Percentiles rank a stretch among this genome's conserved stretches.
Conservation (phyloP, 129 eudicot genomes). For the Flaveria ramosissima region DNA sequence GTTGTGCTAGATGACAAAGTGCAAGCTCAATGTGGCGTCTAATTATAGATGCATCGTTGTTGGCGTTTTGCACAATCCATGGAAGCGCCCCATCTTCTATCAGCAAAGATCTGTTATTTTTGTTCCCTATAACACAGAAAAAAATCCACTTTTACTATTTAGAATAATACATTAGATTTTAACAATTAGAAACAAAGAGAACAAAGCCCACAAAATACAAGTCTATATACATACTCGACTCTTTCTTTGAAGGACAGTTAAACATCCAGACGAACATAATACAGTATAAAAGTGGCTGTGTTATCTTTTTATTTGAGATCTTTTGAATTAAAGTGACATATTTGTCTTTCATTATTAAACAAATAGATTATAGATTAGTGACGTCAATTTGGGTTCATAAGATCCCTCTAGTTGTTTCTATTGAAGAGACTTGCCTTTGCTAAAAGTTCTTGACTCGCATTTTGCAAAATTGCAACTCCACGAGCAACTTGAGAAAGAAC, state of each 20-base stretch:
- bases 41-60: slow-evolving; percentile 81
- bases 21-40: slow-evolving; percentile 97
- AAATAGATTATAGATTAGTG: neutral
- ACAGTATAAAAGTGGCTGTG: neutral
- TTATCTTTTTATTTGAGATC: neutral
- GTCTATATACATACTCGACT: neutral
- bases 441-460: slow-evolving; percentile 89
- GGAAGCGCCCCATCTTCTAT: slow-evolving; percentile 96
- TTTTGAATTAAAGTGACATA: too few species aligned
- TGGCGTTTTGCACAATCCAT: slow-evolving; percentile 98
- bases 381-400: neutral
- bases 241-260: slow-evolving; percentile 2
- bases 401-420: slow-evolving; percentile 9
- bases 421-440: slow-evolving; percentile 59
- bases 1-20: slow-evolving; percentile 97
- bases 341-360: neutral
- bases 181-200: neutral
- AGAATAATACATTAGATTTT: slow-evolving; percentile 7
- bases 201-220: neutral
- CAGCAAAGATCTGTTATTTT: slow-evolving; percentile 64
- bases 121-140: slow-evolving; percentile 48
- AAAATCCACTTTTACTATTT: neutral
- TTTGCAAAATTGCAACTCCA: slow-evolving; percentile 97
- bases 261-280: neutral
- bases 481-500: slow-evolving; percentile 99